phyloP scores from a whole-genome alignment of 169 alveolate species.

The Toxoplasma gondii region DNA sequence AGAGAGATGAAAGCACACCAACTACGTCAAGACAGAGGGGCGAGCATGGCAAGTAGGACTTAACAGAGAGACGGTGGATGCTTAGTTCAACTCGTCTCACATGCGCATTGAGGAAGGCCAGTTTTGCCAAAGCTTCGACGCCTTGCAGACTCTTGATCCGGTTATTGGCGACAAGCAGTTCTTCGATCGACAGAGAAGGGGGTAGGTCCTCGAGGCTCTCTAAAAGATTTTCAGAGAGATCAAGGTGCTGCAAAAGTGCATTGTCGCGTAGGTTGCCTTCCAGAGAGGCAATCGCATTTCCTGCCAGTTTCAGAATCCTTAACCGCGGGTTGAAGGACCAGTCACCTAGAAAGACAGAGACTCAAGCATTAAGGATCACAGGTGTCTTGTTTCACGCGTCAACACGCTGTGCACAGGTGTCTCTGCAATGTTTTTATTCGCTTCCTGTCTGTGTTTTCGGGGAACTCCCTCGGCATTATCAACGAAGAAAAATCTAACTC shows the following conservation, averaged over 20 bases:
- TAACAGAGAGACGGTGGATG: no score
- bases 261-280: slow-evolving; percentile 36
- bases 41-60: no score
- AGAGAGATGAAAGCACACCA: no score
- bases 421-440: no score
- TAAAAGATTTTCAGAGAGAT: slow-evolving; percentile 29
- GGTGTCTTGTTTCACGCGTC: no score
- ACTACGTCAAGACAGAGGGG: no score
- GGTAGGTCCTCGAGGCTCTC: slow-evolving; percentile 50
- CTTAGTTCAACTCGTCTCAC: slow-evolving; percentile 1
- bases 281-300: slow-evolving; percentile 45
- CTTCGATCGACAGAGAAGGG: slow-evolving; percentile 45
- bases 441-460: no score
- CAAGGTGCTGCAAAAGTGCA: slow-evolving; percentile 53
- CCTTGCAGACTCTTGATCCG: slow-evolving; percentile 52
- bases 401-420: no score
- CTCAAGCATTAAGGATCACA: not conserved
- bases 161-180: slow-evolving; percentile 41
- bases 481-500: no score
- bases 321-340: slow-evolving; percentile 64
- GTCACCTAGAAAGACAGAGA: slow-evolving; percentile 19
- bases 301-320: slow-evolving; percentile 53
- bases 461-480: no score
- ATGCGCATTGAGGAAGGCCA: not conserved
- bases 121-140: not conserved